phyloP scores from a whole-genome alignment of 2,329 filamentous ascomycete genomes.

The Colletotrichum kahawae region DNA sequence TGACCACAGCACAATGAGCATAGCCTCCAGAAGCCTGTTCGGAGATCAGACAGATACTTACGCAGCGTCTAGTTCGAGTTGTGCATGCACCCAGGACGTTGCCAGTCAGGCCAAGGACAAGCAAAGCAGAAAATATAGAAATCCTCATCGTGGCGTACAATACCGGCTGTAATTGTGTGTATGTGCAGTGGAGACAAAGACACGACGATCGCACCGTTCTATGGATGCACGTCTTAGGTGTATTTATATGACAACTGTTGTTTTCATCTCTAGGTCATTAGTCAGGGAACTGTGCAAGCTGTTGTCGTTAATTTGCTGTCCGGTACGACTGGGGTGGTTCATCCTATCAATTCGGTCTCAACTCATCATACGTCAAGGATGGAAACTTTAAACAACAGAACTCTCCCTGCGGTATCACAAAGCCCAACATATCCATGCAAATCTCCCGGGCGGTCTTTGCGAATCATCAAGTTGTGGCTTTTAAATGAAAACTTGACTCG shows the following conservation, averaged over 20 bases:
- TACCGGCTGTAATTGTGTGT: not conserved
- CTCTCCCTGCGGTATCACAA: not conserved
- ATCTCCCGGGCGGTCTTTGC: not conserved
- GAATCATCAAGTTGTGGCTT: not conserved
- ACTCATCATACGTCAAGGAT: not conserved
- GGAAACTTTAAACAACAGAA: not conserved
- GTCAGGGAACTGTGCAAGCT: not conserved
- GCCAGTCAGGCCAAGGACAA: not conserved
- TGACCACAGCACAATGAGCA: not conserved
- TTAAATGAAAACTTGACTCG: not conserved
- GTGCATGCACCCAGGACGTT: not conserved
- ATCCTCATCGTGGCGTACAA: not conserved
- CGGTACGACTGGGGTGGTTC: not conserved
- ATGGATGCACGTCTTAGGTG: not conserved
- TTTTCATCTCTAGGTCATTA: not conserved
- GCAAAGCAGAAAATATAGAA: not conserved
- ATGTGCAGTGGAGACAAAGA: not conserved
- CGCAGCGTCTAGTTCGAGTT: not conserved
- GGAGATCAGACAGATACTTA: not conserved
- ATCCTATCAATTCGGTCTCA: not conserved
- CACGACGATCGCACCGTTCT: not conserved
- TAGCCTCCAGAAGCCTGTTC: not conserved
- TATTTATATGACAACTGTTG: not conserved
- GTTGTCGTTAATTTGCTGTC: not conserved
- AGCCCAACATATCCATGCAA: fast-evolving